Conservation (phyloP, 805 yeast species). For the Naumovozyma baii region DNA sequence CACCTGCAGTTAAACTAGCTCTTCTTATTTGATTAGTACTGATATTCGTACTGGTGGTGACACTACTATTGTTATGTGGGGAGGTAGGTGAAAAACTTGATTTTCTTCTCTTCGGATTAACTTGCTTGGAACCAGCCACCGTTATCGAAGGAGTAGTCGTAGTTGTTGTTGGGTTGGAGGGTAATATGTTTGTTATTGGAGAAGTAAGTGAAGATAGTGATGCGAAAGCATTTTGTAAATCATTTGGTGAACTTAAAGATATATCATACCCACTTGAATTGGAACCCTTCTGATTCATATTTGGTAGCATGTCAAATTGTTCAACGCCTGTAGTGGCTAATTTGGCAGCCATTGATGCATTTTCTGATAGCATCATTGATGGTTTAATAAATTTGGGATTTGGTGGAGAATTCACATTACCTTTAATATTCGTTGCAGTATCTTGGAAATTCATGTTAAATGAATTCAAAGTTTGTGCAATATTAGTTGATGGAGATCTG, state of each 20-base stretch:
- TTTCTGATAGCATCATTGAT: conserved; percentile 23
- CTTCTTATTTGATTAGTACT: conserved; percentile 11
- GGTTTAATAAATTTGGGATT: conserved; percentile 20
- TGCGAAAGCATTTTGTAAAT: neutral
- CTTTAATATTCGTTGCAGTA: conserved; percentile 1
- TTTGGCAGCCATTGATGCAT: conserved; percentile 21
- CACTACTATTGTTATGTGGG: neutral
- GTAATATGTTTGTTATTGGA: neutral
- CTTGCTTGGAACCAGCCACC: neutral
- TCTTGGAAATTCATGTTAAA: conserved; percentile 1
- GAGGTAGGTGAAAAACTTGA: neutral
- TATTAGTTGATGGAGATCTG: neutral
- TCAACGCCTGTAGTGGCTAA: conserved; percentile 21
- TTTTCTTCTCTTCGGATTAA: conserved; percentile 1
- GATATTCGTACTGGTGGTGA: conserved; percentile 4
- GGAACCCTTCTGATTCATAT: neutral
- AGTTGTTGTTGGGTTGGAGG: neutral
- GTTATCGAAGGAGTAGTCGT: conserved; percentile 1
- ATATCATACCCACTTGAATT: neutral
- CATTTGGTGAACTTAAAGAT: neutral
- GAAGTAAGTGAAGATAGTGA: neutral
- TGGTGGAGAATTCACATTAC: neutral
- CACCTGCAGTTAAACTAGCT: conserved; percentile 4
- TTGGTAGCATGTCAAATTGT: conserved; percentile 3
- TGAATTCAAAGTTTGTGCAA: neutral